These are phyloP conservation scores for Apiospora hydei DNA, from an alignment of 2,329 filamentous ascomycete genomes.

Conservation along the genomic window DNA sequence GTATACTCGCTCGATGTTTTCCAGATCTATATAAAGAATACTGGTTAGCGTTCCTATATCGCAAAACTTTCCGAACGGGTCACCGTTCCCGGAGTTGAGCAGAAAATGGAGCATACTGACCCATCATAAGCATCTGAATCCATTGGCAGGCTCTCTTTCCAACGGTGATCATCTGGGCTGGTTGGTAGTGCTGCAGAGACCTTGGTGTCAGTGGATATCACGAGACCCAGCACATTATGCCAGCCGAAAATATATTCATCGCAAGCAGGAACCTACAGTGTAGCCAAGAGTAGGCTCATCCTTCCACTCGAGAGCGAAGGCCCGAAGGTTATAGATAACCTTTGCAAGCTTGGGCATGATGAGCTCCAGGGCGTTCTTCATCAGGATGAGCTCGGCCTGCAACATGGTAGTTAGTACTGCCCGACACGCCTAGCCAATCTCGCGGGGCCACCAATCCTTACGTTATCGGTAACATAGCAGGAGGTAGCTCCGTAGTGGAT, in stretches of 20 bases:
- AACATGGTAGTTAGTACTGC: not conserved
- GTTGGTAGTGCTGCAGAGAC: slow-evolving; percentile 7
- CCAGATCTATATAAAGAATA: slow-evolving; percentile 56
- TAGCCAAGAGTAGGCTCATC: slow-evolving; percentile 76
- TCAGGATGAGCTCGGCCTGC: slow-evolving; percentile 73
- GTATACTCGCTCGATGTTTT: slow-evolving; percentile 74
- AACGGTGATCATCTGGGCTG: slow-evolving; percentile 59
- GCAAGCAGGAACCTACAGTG: slow-evolving; percentile 55
- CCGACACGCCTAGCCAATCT: not conserved
- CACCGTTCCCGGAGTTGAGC: not conserved
- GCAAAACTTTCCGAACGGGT: not conserved
- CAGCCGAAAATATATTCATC: too few relatives aligned
- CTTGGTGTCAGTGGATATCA: not conserved
- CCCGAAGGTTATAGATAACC: slow-evolving; percentile 75
- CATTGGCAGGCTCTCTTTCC: slow-evolving; percentile 74
- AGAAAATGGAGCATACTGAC: not conserved
- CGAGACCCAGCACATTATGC: too few relatives aligned
- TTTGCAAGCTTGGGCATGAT: slow-evolving; percentile 79
- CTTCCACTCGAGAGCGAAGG: slow-evolving; percentile 78
- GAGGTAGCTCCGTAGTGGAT: slow-evolving; percentile 77
- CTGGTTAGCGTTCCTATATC: not conserved
- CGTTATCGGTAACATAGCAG: slow-evolving; percentile 75
- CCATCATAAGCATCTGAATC: slow-evolving; percentile 78
- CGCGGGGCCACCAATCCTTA: not conserved
- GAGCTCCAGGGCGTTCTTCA: slow-evolving; percentile 78